These are phyloP conservation scores for Pyrus communis DNA, from an alignment of 306 rosid genomes.

Conservation along the genomic window DNA sequence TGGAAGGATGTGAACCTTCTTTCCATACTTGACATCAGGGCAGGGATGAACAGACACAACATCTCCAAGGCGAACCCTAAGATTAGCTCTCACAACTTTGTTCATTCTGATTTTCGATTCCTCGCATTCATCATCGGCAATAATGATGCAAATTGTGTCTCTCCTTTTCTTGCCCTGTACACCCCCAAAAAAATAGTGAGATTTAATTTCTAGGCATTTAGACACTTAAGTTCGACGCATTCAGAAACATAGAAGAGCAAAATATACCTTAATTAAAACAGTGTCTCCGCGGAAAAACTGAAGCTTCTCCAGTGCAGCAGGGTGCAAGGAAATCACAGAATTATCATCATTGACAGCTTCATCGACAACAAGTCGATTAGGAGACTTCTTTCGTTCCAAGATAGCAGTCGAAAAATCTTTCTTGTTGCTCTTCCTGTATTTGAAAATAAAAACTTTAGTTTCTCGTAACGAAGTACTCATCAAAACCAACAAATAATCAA, in stretches of 20 bases:
- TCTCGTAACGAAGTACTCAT: neutral
- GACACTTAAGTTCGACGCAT: neutral
- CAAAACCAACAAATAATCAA: neutral
- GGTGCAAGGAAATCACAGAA: slow-evolving; percentile 51
- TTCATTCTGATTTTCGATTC: slow-evolving; percentile 61
- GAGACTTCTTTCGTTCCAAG: slow-evolving; percentile 60
- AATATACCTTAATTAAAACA: slow-evolving; percentile 41
- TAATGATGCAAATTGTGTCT: slow-evolving; percentile 58
- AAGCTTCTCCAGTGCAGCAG: slow-evolving; percentile 52
- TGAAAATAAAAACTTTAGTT: neutral
- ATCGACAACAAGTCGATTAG: slow-evolving; percentile 55
- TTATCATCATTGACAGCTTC: slow-evolving; percentile 55
- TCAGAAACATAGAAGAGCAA: neutral
- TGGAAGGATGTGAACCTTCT: slow-evolving; percentile 54
- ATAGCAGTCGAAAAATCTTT: slow-evolving; percentile 56
- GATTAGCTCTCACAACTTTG: slow-evolving; percentile 53
- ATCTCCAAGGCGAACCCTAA: slow-evolving; percentile 57
- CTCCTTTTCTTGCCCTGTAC: slow-evolving; percentile 53
- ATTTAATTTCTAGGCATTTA: neutral
- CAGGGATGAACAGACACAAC: slow-evolving; percentile 51
- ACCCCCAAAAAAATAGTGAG: neutral
- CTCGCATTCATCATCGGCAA: slow-evolving; percentile 51
- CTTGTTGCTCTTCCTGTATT: slow-evolving; percentile 35
- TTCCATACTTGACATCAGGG: slow-evolving; percentile 59
- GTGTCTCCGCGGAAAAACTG: slow-evolving; percentile 52